Evolutionary conservation across 225 moss, liverwort and hornwort species (phyloP).

Genomic region (Sphagnum tenellum): DNA sequence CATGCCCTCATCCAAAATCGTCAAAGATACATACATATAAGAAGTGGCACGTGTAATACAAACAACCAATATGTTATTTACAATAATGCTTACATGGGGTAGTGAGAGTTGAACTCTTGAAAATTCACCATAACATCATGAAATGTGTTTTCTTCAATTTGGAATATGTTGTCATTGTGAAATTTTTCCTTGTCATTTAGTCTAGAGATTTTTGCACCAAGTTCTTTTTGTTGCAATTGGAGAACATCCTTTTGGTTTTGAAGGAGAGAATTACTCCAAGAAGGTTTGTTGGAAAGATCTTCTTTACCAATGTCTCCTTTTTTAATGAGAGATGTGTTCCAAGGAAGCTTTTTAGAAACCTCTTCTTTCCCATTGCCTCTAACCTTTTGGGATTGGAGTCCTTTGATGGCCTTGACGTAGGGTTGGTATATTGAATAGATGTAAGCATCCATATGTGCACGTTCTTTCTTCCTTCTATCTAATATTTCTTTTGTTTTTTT

Average conservation of each 20-base stretch:
- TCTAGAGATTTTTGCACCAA: conserved; percentile 29
- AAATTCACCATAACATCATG: conserved; percentile 5
- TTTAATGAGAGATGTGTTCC: conserved; percentile 42
- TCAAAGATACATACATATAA: too few relatives aligned
- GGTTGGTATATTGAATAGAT: conserved; percentile 49
- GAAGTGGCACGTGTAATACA: too few relatives aligned
- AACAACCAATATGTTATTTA: not conserved
- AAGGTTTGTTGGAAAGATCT: too few relatives aligned
- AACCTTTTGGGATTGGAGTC: conserved; percentile 21
- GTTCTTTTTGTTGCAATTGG: conserved; percentile 55
- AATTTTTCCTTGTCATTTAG: conserved; percentile 12
- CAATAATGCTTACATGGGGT: not conserved
- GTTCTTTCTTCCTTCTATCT: conserved; percentile 62
- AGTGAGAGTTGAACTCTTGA: conserved; percentile 2
- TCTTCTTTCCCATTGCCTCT: conserved; percentile 18
- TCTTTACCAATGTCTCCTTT: too few relatives aligned
- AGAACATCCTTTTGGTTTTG: conserved; percentile 57
- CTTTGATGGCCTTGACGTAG: conserved; percentile 25
- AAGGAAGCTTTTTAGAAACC: conserved; percentile 38
- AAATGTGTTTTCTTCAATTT: conserved; percentile 6
- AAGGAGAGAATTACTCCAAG: not conserved
- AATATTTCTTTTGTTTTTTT: conserved; percentile 55
- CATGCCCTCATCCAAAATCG: too few relatives aligned
- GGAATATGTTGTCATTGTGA: conserved; percentile 3
- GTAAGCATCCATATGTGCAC: conserved; percentile 60